Base-by-base conservation (phyloP, 1,284 basidiomycete species). In the Cerrena zonata region DNA sequence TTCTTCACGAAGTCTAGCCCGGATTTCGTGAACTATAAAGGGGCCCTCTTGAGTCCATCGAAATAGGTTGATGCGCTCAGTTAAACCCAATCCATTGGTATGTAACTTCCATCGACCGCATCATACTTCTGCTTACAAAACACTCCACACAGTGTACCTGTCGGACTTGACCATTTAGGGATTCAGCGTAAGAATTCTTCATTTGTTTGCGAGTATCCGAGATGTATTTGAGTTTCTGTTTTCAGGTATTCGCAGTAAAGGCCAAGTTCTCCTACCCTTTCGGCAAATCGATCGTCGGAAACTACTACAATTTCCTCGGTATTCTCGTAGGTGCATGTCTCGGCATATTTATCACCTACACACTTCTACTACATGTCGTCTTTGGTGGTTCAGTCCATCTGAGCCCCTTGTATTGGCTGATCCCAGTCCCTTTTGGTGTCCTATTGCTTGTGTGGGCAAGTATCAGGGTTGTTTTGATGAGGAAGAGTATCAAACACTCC, bases 261-360 rank as follows among this genome's bases (percentile, higher is more conserved):
- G 82, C 82, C 23, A 76, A 72, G 51, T 74, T 84, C 58, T 73
- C 73, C 4, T 78, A 75, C 65, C 83, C 83, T 19, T 84, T 86
- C 67, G 82, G 83, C 47, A 70, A 68, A 45, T 71, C 71, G 25
- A 70, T 75, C 46, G 60, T 85, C 38, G 71, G 74, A 41, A 86
- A 86, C 69, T 71, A 72, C 53, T 82, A 76, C 69, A 86, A 85
- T 65, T 84, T 85, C 54, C 69, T 69, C 24, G 82, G 82, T n/a
- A 84, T 85, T 53, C 26, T 83, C 27, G 77, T 69, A 2, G 82
- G 82, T 25, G 82, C 79, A 12, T 76, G 75, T 51, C 68, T 86
- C 15, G 80, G 80, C 50, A 79, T 83, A 66, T 83, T 84, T 64
- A 76, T 86, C 59, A 72, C 84, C 57, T 85, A 86, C 64, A 82